Evolutionary conservation across 1,284 basidiomycete species (phyloP).

Genomic region (Phellinidium pouzarii): DNA sequence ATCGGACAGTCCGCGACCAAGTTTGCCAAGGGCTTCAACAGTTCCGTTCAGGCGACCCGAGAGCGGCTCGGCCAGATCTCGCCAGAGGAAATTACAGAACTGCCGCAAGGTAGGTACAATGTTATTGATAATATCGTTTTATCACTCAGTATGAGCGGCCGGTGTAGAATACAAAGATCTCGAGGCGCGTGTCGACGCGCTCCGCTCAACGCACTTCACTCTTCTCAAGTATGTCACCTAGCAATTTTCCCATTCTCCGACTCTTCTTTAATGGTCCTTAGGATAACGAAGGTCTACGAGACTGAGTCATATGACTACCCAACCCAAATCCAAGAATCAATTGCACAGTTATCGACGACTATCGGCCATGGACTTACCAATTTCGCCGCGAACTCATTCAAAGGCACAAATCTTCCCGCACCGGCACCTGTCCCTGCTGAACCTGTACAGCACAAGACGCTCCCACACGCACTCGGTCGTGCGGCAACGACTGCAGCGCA

Average conservation of each 20-base stretch:
- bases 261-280: conserved; percentile 26
- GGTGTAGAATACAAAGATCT: conserved; percentile 88
- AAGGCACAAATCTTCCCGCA: conserved; percentile 81
- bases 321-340: conserved; percentile 68
- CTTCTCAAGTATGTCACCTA: conserved; percentile 63
- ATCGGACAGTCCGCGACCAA: conserved; percentile 64
- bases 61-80: conserved; percentile 88
- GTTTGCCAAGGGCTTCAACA: conserved; percentile 78
- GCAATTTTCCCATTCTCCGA: background rate
- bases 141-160: conserved; percentile 1
- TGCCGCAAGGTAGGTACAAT: conserved; percentile 61
- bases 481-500: conserved; percentile 70
- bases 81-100: conserved; percentile 91
- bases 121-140: conserved; percentile 22
- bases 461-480: conserved; percentile 88
- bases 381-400: conserved; percentile 86
- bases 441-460: conserved; percentile 78
- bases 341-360: conserved; percentile 64
- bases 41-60: conserved; percentile 82
- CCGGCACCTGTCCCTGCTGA: conserved; percentile 57
- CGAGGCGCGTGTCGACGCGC: conserved; percentile 90
- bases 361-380: conserved; percentile 76
- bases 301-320: conserved; percentile 87
- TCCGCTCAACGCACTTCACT: conserved; percentile 72
- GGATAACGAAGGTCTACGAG: conserved; percentile 83